Evolutionary conservation across 768 basidiomycete genomes (phyloP).

Genomic region (Myochromella boudieri): DNA sequence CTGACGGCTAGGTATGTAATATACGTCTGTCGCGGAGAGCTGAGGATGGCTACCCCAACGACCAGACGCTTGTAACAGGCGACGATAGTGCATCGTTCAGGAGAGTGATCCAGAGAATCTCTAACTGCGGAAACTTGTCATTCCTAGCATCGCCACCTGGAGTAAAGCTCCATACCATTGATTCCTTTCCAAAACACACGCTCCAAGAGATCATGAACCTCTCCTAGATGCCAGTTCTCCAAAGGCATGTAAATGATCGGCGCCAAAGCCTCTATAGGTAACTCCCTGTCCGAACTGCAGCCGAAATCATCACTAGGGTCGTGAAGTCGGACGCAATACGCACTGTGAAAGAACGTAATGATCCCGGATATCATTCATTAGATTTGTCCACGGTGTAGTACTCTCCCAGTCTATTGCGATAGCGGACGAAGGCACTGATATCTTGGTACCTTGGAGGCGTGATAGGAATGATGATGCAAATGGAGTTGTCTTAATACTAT

Average conservation of each 20-base stretch:
- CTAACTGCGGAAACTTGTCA: conserved; percentile 45
- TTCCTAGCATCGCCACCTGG: neutral
- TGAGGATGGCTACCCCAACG: conserved; percentile 71
- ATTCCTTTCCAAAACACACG: conserved; percentile 79
- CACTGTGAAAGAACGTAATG: conserved; percentile 67
- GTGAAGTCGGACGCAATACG: conserved; percentile 20
- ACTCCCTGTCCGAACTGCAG: conserved; percentile 56
- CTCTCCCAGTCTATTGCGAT: conserved; percentile 76
- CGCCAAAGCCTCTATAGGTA: conserved; percentile 36
- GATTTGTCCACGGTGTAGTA: conserved; percentile 67
- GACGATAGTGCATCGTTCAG: conserved; percentile 75
- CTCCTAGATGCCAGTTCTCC: conserved; percentile 55
- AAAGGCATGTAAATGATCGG: conserved; percentile 69
- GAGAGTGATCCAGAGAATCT: conserved; percentile 65
- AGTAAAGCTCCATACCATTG: conserved; percentile 49
- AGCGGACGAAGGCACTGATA: conserved; percentile 30
- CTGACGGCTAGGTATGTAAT: conserved; percentile 81
- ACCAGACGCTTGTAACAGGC: conserved; percentile 71
- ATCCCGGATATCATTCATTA: conserved; percentile 70
- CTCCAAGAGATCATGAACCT: conserved; percentile 70
- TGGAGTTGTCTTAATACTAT: conserved; percentile 58
- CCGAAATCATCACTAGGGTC: conserved; percentile 4
- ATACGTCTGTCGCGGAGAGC: conserved; percentile 78
- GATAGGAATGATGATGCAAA: conserved; percentile 67
- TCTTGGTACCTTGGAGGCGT: conserved; percentile 51